Evolutionary conservation across 202 grass and related monocot species (phyloP).

Genomic region (Schoenoplectus tabernaemontani): DNA sequence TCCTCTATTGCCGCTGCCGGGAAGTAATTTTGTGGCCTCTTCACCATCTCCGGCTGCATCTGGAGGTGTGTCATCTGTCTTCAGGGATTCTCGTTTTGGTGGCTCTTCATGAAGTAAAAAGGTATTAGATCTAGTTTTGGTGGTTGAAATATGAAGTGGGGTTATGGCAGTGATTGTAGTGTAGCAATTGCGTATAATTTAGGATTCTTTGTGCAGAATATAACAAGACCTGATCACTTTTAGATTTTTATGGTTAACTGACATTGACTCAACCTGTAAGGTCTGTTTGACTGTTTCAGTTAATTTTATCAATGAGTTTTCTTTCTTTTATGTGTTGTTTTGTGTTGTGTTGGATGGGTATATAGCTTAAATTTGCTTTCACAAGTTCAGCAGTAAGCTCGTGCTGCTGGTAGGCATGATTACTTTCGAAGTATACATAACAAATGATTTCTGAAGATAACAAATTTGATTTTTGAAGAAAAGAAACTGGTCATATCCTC

Average conservation of each 20-base stretch:
- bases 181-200: not conserved
- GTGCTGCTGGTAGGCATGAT: too few relatives aligned
- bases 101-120: conserved; percentile 33
- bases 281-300: not conserved
- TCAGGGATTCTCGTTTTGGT: conserved; percentile 47
- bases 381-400: too few relatives aligned
- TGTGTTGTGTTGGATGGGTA: too few relatives aligned
- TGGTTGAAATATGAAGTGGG: not conserved
- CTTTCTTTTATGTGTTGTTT: not conserved
- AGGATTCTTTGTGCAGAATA: not conserved
- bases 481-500: too few relatives aligned
- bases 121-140: not conserved
- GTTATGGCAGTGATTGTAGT: not conserved
- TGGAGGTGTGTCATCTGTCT: conserved; percentile 54
- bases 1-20: conserved; percentile 35
- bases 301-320: not conserved
- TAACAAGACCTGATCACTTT: not conserved
- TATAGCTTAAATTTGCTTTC: too few relatives aligned
- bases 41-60: conserved; percentile 74
- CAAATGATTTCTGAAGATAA: too few relatives aligned
- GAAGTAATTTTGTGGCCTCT: conserved; percentile 47
- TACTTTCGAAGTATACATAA: too few relatives aligned
- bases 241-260: not conserved
- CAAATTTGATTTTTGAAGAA: too few relatives aligned
- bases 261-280: not conserved